A percentile compares a stretch with the other conserved stretches of the same genome.
Conservation (phyloP, 768 basidiomycete genomes). For the Daedaleopsis sinensis region DNA sequence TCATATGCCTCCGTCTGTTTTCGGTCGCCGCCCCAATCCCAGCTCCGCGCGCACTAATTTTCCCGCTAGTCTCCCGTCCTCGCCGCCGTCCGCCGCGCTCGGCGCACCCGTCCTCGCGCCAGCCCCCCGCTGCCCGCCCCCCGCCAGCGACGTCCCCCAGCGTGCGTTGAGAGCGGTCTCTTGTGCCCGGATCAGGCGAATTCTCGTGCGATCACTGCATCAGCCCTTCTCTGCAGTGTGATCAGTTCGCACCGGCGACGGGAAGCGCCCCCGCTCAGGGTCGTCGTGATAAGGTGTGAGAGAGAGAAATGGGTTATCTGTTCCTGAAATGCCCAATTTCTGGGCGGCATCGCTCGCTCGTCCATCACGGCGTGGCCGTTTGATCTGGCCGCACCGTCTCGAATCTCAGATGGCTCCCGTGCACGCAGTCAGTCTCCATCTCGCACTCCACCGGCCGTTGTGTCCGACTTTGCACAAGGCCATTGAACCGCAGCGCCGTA, state of each 20-base stretch:
- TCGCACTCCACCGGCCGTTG: not conserved
- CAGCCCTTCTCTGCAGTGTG: conserved; percentile 9
- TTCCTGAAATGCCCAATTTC: conserved; percentile 11
- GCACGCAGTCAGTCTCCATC: not conserved
- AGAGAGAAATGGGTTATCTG: conserved; percentile 18
- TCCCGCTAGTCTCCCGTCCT: not conserved
- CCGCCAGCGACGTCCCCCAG: no score
- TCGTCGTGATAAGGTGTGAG: conserved; percentile 27
- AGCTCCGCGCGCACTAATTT: conserved; percentile 16
- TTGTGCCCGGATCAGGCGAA: not conserved
- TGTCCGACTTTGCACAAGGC: conserved; percentile 13
- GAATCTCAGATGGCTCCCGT: conserved; percentile 14
- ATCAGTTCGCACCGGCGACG: conserved; percentile 9
- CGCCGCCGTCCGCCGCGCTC: not conserved
- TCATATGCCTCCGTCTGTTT: conserved; percentile 3
- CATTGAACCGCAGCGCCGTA: conserved; percentile 10
- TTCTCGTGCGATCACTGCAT: conserved; percentile 12
- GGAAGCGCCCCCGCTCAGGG: conserved; percentile 16
- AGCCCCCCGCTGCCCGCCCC: no score
- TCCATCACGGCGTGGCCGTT: not conserved
- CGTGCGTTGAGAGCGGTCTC: not conserved
- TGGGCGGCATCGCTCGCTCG: no score
- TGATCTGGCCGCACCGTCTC: not conserved
- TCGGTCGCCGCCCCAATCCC: conserved; percentile 6
- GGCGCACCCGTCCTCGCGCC: not conserved